Percentiles rank a stretch among this genome's conserved stretches.
phyloP scores from a whole-genome alignment of 179 eudicot genomes.

The Spergularia azorica region DNA sequence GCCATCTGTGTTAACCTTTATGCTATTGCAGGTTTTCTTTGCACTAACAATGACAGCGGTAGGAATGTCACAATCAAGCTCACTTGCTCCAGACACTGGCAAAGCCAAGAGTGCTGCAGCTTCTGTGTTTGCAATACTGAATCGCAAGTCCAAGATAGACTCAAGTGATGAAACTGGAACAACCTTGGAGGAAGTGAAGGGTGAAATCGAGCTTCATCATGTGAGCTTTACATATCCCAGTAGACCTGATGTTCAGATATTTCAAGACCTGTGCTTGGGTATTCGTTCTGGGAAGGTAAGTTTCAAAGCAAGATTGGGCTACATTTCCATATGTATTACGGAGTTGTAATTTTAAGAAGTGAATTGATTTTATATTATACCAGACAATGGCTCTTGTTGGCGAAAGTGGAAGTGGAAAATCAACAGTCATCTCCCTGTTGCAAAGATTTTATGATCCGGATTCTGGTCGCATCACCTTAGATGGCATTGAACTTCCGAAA shows the following conservation, averaged over 20 bases:
- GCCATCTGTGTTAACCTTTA: not conserved
- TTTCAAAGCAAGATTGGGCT: not conserved
- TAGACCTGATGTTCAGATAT: constrained; percentile 16
- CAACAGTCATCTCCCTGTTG: constrained; percentile 17
- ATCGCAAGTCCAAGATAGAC: constrained; percentile 21
- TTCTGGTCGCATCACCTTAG: constrained; percentile 20
- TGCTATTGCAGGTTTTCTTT: constrained; percentile 19
- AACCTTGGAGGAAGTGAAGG: constrained; percentile 23
- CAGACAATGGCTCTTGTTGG: constrained; percentile 24
- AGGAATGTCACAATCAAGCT: constrained; percentile 25
- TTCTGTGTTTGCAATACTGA: constrained; percentile 19
- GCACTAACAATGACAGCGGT: constrained; percentile 24
- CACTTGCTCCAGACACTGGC: constrained; percentile 25
- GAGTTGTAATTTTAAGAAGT: not conserved
- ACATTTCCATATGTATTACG: not conserved
- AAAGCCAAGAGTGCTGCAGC: constrained; percentile 22
- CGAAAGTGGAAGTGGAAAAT: constrained; percentile 24
- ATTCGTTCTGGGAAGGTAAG: constrained; percentile 19
- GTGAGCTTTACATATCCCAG: constrained; percentile 20
- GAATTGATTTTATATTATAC: not conserved
- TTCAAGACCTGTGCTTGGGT: constrained; percentile 17
- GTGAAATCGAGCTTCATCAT: constrained; percentile 18
- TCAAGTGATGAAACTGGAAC: constrained; percentile 17
- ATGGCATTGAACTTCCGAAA: constrained; percentile 10
- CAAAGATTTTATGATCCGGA: constrained; percentile 21